A percentile compares a stretch with the other conserved stretches of the same genome.
phyloP scores from a whole-genome alignment of 2,329 filamentous ascomycete genomes.

The Davidsoniella neocaledoniae region DNA sequence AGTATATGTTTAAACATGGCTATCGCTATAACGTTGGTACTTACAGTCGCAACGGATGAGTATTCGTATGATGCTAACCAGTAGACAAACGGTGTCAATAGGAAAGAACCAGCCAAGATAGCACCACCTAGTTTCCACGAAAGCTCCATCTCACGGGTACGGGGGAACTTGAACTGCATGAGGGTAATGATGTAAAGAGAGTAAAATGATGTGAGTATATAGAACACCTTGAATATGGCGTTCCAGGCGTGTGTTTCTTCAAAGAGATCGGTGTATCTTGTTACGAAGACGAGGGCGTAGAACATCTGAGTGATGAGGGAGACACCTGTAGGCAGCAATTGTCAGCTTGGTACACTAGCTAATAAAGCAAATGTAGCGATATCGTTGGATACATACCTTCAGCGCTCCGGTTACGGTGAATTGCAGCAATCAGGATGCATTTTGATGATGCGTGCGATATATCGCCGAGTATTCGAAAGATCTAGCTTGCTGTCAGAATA shows the following conservation, averaged over 20 bases:
- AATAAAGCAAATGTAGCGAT: slow-evolving; percentile 1
- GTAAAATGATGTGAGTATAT: slow-evolving; percentile 69
- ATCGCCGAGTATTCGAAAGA: slow-evolving; percentile 67
- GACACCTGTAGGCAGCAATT: slow-evolving; percentile 39
- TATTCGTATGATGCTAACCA: slow-evolving; percentile 5
- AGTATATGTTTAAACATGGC: background rate
- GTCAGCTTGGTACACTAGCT: background rate
- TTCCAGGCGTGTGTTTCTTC: slow-evolving; percentile 44
- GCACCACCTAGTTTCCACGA: slow-evolving; percentile 80
- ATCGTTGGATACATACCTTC: slow-evolving; percentile 36
- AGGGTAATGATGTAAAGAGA: slow-evolving; percentile 74
- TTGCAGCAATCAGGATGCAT: slow-evolving; percentile 77
- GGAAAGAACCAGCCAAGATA: slow-evolving; percentile 46
- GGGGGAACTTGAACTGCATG: slow-evolving; percentile 73
- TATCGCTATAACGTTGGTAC: slow-evolving; percentile 15
- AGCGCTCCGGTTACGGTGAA: slow-evolving; percentile 73
- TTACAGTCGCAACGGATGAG: slow-evolving; percentile 29
- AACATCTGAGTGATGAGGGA: slow-evolving; percentile 82
- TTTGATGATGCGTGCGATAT: slow-evolving; percentile 74
- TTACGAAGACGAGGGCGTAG: slow-evolving; percentile 72
- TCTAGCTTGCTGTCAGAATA: slow-evolving; percentile 19
- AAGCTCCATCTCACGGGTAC: slow-evolving; percentile 77
- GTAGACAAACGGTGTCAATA: slow-evolving; percentile 50
- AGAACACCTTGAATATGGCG: slow-evolving; percentile 74
- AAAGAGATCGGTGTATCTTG: slow-evolving; percentile 77